Evolutionary conservation across 345 rosid species (phyloP), one percentile per base, ranked within the genome.

Genomic region (Linum tenue): DNA sequence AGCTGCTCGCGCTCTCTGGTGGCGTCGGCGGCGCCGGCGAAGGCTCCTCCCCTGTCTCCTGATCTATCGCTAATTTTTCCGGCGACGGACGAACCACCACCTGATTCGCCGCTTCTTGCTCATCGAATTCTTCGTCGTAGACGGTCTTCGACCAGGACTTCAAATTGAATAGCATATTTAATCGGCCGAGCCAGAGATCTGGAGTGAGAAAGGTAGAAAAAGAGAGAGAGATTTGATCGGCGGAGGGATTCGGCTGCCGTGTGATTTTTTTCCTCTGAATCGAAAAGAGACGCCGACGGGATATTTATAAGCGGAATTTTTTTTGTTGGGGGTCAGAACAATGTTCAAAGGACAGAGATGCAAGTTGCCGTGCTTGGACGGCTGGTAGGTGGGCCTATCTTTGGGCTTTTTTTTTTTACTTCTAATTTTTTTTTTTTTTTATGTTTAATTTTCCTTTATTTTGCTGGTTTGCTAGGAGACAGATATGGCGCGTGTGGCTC

Each of bases 101-200:
- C 2, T 48, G 53, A 48, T 48, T 9, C 15, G 11, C 53, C 2
- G 53, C 53, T 5, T 72, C 57, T 10, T 56, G 66, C 22, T 62
- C 74, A 8, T 67, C 62, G 17, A 51, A 61, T 11, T 68, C 68
- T 67, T 85, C 85, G 60, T 83, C 83, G 63, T 86, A 90, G 70
- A 90, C 87, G 10, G 90, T 74, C 72, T 85, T 81, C 42, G 95
- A 88, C 70, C 77, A 42, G 17, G 83, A 85, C 72, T 79, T 87
- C 42, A 77, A 68, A 78, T 77, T 79, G 64, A 78, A 67, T 10
- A 82, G 63, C 91, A 84, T 79, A 44, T 61, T 74, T 71, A 60
- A 48, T 22, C 31, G 31, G 31, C 31, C 14, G 53, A 48, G 7
- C 53, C 3, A 9, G 15, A 48, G 53, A 10, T 48, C 9, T 6